These are phyloP conservation scores for Aureobasidium vineae DNA, from an alignment of 2,329 filamentous ascomycete species.

Conservation along the genomic window DNA sequence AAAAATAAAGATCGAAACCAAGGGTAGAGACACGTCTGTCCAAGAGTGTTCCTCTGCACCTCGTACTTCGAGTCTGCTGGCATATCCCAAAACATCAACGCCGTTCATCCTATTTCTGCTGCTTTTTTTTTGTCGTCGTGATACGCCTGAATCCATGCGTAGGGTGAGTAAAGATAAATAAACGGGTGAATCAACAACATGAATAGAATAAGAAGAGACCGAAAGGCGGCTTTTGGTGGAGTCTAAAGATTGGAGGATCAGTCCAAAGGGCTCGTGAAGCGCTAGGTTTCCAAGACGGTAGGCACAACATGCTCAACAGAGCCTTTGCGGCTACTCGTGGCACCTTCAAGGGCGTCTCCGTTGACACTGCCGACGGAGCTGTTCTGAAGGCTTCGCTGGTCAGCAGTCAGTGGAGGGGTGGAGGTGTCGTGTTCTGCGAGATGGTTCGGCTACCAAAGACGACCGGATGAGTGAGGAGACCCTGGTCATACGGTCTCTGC, in stretches of 20 bases:
- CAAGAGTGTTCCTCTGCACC: background rate
- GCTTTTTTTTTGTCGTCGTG: slow-evolving; percentile 11
- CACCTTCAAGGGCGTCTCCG: slow-evolving; percentile 39
- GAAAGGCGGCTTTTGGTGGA: background rate
- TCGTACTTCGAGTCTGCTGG: background rate
- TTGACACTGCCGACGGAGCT: slow-evolving; percentile 34
- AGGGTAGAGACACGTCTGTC: background rate
- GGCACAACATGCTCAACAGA: slow-evolving; percentile 15
- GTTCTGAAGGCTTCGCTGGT: slow-evolving; percentile 27
- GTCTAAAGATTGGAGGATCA: background rate
- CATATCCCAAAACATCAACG: background rate
- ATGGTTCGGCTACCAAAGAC: slow-evolving; percentile 4
- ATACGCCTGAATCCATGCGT: slow-evolving; percentile 15
- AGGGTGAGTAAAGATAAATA: slow-evolving; percentile 3
- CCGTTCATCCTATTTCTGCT: slow-evolving; percentile 3
- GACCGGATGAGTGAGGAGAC: slow-evolving; percentile 35
- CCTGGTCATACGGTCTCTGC: slow-evolving; percentile 37
- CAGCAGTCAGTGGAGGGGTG: slow-evolving; percentile 27
- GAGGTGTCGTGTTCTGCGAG: slow-evolving; percentile 16
- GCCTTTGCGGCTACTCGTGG: slow-evolving; percentile 34
- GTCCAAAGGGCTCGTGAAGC: background rate
- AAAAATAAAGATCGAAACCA: background rate
- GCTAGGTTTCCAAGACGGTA: slow-evolving; percentile 3
- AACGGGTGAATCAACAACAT: background rate
- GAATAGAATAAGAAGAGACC: background rate